A percentile compares a stretch with the other conserved stretches of the same genome.
These are phyloP conservation scores for Scleromitrula shiraiana DNA, from an alignment of 2,329 filamentous ascomycete genomes.

Conservation along the genomic window DNA sequence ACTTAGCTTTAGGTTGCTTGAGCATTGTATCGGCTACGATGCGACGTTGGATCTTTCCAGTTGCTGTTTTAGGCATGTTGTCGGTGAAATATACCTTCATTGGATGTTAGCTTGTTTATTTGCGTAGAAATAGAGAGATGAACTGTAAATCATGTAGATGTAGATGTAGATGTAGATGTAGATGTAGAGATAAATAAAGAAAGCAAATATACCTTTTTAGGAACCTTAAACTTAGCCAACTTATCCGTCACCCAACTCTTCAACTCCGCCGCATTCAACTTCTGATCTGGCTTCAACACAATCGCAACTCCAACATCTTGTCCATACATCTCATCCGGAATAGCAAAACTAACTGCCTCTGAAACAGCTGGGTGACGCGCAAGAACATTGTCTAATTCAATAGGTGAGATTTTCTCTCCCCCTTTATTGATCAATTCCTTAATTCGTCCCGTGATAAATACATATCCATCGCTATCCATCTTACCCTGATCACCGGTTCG, in stretches of 20 bases:
- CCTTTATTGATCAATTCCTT: constrained; percentile 91
- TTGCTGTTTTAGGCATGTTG: constrained; percentile 86
- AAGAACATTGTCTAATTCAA: constrained; percentile 78
- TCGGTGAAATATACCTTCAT: constrained; percentile 79
- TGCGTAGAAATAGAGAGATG: constrained; percentile 12
- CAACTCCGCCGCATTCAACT: constrained; percentile 50
- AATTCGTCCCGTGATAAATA: constrained; percentile 83
- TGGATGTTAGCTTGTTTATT: no score
- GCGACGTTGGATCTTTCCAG: constrained; percentile 77
- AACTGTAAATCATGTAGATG: background rate
- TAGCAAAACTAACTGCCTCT: constrained; percentile 77
- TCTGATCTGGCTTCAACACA: constrained; percentile 59
- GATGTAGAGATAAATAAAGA: background rate
- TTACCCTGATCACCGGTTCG: constrained; percentile 82
- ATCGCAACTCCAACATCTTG: constrained; percentile 74
- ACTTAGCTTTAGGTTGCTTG: constrained; percentile 55
- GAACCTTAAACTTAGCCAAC: constrained; percentile 77
- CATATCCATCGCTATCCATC: constrained; percentile 70
- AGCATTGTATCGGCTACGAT: constrained; percentile 83
- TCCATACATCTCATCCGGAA: constrained; percentile 75
- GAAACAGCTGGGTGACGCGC: constrained; percentile 63
- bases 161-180: no score
- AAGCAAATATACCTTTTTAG: constrained; percentile 63
- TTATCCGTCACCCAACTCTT: constrained; percentile 61
- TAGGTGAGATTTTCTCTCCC: constrained; percentile 83